These are phyloP conservation scores for Guadua angustifolia DNA, from an alignment of 176 grass and related monocot genomes.

Conservation along the genomic window DNA sequence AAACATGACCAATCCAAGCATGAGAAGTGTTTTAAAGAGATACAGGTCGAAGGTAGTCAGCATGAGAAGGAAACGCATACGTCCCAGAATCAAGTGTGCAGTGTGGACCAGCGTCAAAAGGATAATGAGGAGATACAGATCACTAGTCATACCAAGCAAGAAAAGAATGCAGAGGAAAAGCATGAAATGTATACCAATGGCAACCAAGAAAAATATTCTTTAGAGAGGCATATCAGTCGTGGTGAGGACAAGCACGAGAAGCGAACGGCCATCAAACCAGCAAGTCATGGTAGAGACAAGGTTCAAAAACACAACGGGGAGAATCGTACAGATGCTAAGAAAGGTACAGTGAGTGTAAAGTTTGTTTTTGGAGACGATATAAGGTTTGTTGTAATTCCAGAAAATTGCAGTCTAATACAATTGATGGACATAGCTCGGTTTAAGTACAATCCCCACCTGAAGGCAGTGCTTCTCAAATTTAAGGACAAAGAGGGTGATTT, in stretches of 20 bases:
- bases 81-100: neutral
- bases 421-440: constrained; percentile 60
- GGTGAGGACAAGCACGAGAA: constrained; percentile 31
- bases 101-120: constrained; percentile 39
- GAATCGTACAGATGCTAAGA: constrained; percentile 32
- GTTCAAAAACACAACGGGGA: constrained; percentile 33
- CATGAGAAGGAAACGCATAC: constrained; percentile 23
- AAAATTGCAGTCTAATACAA: constrained; percentile 56
- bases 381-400: constrained; percentile 67
- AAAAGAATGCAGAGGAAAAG: constrained; percentile 20
- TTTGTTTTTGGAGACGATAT: constrained; percentile 76
- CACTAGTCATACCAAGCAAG: constrained; percentile 18
- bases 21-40: constrained; percentile 34
- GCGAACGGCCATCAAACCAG: neutral
- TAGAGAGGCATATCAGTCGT: neutral
- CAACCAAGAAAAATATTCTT: constrained; percentile 27
- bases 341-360: constrained; percentile 56
- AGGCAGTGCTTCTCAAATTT: constrained; percentile 66
- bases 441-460: constrained; percentile 68
- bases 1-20: constrained; percentile 6
- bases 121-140: constrained; percentile 30
- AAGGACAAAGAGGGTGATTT: constrained; percentile 78
- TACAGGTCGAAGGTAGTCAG: constrained; percentile 36
- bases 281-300: constrained; percentile 32
- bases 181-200: constrained; percentile 23